Evolutionary conservation across 345 rosid genomes (phyloP), one percentile per base, ranked within the genome.

Genomic region (Melaleuca alternifolia): DNA sequence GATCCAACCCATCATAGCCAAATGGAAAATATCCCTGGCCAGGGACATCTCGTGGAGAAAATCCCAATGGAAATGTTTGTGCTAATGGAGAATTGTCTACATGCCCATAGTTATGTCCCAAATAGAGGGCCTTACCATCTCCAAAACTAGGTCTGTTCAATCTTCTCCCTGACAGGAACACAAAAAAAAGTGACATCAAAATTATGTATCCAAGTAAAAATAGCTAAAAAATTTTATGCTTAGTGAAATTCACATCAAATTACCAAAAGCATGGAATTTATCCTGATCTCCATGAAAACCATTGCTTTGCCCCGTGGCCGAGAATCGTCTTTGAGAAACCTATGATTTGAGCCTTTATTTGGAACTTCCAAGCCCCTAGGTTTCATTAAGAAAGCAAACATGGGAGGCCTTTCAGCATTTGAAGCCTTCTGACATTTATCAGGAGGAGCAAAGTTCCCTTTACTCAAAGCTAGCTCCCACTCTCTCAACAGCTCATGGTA

Each of bases 351-450:
- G 50, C 98, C 99, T 91, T 87, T 95, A 91, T 97, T 92, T 30
- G 94, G 97, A 84, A 95, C 93, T 89, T 97, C 99, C 93, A 97
- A 89, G 59, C 99, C 98, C 86, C 99, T 94, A 6, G 99, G 99
- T 89, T 96, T 97, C 94, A 96, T 89, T 89, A 99, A 97, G 88
- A 97, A 97, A 86, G 99, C 99, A 95, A 93, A 95, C 98, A 96
- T 93, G 50, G 93, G 91, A 57, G 99, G 99, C 94, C 95, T 97
- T 89, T 96, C 99, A 33, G 61, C 12, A 8, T 86, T 50, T 84
- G 92, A 86, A 65, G 82, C 88, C 89, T 92, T 97, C 86, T 90
- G 92, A 86, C 90, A 91, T 61, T 93, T 97, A 91, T 87, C 89
- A 7, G 93, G 86, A 82, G 89, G 81, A 76, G 85, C 53, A 82